Evolutionary conservation across 2,329 filamentous ascomycete species (phyloP).

Genomic region (Xylaria multiplex): DNA sequence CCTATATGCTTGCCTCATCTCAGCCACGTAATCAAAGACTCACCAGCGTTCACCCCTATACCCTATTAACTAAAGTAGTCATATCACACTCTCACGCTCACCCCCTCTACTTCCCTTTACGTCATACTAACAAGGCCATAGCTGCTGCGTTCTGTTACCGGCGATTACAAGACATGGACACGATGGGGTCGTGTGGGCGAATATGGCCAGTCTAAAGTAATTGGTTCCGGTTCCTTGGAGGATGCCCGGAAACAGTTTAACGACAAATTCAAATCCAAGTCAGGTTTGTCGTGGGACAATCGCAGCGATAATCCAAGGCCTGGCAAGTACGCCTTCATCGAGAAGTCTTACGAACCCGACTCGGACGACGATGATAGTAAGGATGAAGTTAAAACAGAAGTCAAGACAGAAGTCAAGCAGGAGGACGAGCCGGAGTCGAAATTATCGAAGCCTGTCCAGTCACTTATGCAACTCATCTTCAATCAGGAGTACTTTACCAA

Average conservation of each 20-base stretch:
- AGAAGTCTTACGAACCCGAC: constrained; percentile 78
- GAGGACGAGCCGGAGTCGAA: constrained; percentile 43
- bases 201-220: constrained; percentile 58
- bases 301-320: constrained; percentile 66
- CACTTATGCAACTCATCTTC: constrained; percentile 84
- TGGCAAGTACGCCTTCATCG: constrained; percentile 82
- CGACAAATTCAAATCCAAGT: constrained; percentile 71
- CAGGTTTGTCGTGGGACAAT: constrained; percentile 65
- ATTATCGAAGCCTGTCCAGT: constrained; percentile 62
- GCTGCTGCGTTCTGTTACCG: constrained; percentile 54
- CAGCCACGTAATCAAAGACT: neutral
- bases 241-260: constrained; percentile 63
- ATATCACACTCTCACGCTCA: neutral
- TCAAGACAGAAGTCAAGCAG: constrained; percentile 43
- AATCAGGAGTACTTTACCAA: constrained; percentile 76
- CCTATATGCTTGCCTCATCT: neutral
- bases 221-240: constrained; percentile 55
- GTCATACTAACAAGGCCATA: constrained; percentile 44
- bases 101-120: constrained; percentile 13
- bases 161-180: constrained; percentile 72
- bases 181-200: constrained; percentile 83
- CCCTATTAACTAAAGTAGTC: neutral
- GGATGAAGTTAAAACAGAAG: constrained; percentile 36
- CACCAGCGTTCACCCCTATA: neutral
- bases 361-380: constrained; percentile 53